Percentiles rank a stretch among this genome's conserved stretches.
phyloP scores from a whole-genome alignment of 768 basidiomycete genomes.

The Pulveroboletus ravenelii region DNA sequence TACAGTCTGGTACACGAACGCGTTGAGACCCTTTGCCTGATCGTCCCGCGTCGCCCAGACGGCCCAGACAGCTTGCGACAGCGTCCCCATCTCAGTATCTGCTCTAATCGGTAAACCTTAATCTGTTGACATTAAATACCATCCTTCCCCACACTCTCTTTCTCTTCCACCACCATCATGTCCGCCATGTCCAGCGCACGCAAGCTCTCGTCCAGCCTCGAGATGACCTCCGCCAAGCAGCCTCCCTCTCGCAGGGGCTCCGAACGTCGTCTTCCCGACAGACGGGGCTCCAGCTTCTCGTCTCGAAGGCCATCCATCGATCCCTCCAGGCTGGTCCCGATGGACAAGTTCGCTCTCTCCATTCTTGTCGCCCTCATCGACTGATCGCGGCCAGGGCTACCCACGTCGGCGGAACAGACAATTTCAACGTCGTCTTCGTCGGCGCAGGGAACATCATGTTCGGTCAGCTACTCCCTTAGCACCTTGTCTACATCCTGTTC shows the following conservation, averaged over 20 bases:
- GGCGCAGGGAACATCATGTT: conserved; percentile 99
- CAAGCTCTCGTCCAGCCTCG: conserved; percentile 27
- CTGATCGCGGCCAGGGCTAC: conserved; percentile 36
- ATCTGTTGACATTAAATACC: conserved; percentile 10
- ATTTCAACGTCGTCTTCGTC: conserved; percentile 93
- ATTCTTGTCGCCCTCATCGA: not conserved
- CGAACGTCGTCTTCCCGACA: conserved; percentile 41
- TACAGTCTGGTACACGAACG: conserved; percentile 2
- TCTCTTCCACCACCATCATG: conserved; percentile 18
- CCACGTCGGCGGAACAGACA: conserved; percentile 55
- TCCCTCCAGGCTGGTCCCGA: conserved; percentile 68
- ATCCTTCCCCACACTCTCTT: not conserved
- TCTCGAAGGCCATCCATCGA: conserved; percentile 74
- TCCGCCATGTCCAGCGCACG: conserved; percentile 13
- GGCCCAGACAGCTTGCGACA: too few relatives aligned
- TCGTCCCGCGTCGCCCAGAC: too few relatives aligned
- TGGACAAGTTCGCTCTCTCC: conserved; percentile 60
- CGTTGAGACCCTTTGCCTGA: not conserved
- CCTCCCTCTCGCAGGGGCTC: conserved; percentile 42
- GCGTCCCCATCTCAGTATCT: too few relatives aligned
- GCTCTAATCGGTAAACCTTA: conserved; percentile 15
- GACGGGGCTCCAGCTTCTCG: conserved; percentile 45
- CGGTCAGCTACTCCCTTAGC: conserved; percentile 41
- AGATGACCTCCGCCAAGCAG: conserved; percentile 29
- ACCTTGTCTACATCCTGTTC: not conserved